Base-by-base conservation (phyloP, 2,329 filamentous ascomycete species). In the Torrubiella hemipterigena region DNA sequence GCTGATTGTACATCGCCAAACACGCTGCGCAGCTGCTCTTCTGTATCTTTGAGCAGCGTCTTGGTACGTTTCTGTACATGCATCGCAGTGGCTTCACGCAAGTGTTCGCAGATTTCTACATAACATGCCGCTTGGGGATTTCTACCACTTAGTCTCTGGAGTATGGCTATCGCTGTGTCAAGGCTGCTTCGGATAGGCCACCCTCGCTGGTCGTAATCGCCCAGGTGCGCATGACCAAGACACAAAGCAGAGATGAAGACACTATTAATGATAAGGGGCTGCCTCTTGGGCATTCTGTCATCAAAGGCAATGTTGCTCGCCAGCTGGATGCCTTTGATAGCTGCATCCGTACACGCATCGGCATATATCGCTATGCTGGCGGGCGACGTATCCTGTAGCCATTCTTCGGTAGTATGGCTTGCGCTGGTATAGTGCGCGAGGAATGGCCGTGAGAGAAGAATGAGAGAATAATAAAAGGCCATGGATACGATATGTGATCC, bases 391-490 rank as follows among this genome's bases (percentile, higher is more conserved):
- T 22, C 20, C n/a, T 22, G 20, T n/a, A 22, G 8, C 20, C 20
- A n/a, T n/a, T n/a, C n/a, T n/a, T n/a, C n/a, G n/a, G n/a, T n/a
- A n/a, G n/a, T n/a, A n/a, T n/a, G n/a, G n/a, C n/a, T n/a, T n/a
- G n/a, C n/a, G n/a, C n/a, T n/a, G n/a, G n/a, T n/a, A n/a, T 31
- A 14, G 30, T 29, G 16, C 5, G 31, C 17, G 15, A 33, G 27
- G 17, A 33, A 33, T 15, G 31, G 31, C 20, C 26, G 25, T 28
- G 31, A 21, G 17, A 33, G 31, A 6, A 33, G 27, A 18, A 33
- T 15, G 18, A 33, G 28, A 10, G 31, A 33, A 16, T 29, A 33
- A 18, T 33, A 33, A 20, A 28, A 33, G 18, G 26, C 31, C 31
- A 29, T 33, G 10, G 26, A 29, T 4, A 33, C 18, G 5, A 33